Percentiles rank a stretch among this genome's conserved stretches.
Evolutionary conservation across 1,139 yeast species (phyloP).

Genomic region (Magnusiomyces suaveolens): DNA sequence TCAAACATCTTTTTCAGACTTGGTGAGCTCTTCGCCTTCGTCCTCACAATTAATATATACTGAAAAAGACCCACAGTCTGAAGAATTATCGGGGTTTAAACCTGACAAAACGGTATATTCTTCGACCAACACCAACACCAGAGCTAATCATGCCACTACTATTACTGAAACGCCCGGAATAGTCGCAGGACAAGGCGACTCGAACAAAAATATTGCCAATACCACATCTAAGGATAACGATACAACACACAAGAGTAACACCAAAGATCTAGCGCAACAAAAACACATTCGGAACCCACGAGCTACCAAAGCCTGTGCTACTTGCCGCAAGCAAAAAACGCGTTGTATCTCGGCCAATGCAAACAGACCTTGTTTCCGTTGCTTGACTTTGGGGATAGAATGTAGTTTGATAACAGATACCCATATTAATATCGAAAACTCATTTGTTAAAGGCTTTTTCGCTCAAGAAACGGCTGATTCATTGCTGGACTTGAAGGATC

Average conservation of each 20-base stretch:
- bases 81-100: no score
- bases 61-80: no score
- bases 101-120: no score
- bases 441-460: neutral
- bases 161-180: no score
- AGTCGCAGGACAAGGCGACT: no score
- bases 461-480: neutral
- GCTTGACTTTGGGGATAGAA: constrained; percentile 40
- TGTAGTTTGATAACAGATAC: constrained; percentile 40
- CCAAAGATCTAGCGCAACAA: neutral
- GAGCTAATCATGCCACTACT: no score
- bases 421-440: constrained; percentile 1
- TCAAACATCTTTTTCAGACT: no score
- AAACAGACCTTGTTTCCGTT: constrained; percentile 45
- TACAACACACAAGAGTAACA: neutral
- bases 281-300: constrained; percentile 5
- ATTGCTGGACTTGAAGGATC: constrained; percentile 8
- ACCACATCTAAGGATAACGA: no score
- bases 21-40: no score
- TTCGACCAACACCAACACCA: no score
- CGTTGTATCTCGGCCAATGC: constrained; percentile 47
- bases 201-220: no score
- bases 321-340: constrained; percentile 54
- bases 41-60: no score
- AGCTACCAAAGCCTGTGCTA: constrained; percentile 46